Evolutionary conservation across 345 rosid species (phyloP).

Genomic region (Eutrema yunnanense): DNA sequence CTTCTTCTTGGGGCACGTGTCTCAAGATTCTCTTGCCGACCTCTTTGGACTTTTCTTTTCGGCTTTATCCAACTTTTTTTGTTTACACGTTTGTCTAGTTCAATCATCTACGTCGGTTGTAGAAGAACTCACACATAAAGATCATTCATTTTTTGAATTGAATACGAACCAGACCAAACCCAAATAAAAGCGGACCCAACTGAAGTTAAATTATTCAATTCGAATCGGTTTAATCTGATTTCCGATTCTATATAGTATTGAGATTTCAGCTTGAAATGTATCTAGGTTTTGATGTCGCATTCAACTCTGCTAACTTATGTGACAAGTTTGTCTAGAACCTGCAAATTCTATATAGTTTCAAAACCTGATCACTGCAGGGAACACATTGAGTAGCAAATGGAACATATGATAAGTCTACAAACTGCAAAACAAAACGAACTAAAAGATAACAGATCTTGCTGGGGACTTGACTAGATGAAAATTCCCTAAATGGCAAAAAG

Average conservation of each 20-base stretch:
- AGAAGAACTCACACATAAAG: slow-evolving; percentile 9
- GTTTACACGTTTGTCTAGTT: slow-evolving; percentile 3
- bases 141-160: not conserved
- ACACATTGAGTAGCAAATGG: slow-evolving; percentile 10
- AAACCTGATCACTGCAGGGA: not conserved
- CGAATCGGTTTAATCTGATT: not conserved
- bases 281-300: not conserved
- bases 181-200: not conserved
- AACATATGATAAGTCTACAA: slow-evolving; percentile 15
- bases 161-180: not conserved
- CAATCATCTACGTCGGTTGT: not conserved
- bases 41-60: slow-evolving; percentile 1
- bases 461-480: slow-evolving; percentile 7
- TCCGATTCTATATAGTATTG: not conserved
- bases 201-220: not conserved
- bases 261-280: not conserved
- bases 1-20: slow-evolving; percentile 16
- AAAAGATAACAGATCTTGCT: slow-evolving; percentile 2
- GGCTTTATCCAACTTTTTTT: not conserved
- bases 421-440: slow-evolving; percentile 4
- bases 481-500: not conserved
- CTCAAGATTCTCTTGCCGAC: slow-evolving; percentile 10
- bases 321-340: not conserved
- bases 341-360: not conserved
- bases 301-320: not conserved